Percentiles rank a stretch among this genome's conserved stretches.
Evolutionary conservation across 1,284 basidiomycete genomes (phyloP).

Genomic region (Trichosporon faecale): DNA sequence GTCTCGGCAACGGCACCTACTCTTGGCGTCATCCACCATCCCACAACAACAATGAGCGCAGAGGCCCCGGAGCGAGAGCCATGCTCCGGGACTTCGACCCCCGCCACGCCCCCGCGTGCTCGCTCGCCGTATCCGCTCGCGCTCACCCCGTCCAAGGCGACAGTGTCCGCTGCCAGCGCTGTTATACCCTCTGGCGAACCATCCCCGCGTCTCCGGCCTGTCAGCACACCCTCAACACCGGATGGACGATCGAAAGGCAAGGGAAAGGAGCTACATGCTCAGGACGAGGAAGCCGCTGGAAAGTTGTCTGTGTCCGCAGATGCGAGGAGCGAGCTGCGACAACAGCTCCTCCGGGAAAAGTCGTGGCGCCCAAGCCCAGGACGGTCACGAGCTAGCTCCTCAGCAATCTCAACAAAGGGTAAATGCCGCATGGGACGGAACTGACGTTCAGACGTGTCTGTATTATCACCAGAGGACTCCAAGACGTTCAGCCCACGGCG

Average conservation of each 20-base stretch:
- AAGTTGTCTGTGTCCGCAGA: neutral
- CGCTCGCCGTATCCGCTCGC: neutral
- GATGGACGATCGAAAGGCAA: neutral
- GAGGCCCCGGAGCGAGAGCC: neutral
- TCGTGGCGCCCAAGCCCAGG: neutral
- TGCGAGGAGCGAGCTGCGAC: neutral
- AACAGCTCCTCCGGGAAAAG: neutral
- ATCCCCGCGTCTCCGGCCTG: neutral
- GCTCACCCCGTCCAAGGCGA: neutral
- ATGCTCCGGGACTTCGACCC: conserved; percentile 1
- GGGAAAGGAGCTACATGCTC: neutral
- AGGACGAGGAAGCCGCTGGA: neutral
- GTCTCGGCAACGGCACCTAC: neutral
- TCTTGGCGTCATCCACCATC: neutral
- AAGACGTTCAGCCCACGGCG: conserved; percentile 54
- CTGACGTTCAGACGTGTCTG: neutral
- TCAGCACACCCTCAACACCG: neutral
- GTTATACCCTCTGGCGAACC: neutral
- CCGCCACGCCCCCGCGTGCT: neutral
- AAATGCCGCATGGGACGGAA: neutral
- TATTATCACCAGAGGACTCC: neutral
- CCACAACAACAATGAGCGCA: neutral
- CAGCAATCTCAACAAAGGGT: neutral
- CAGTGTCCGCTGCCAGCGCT: neutral
- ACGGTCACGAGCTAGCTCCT: neutral